A percentile compares a stretch with the other conserved stretches of the same genome.
phyloP scores from a whole-genome alignment of 2,329 filamentous ascomycete genomes.

The Xylariaceae sp. region DNA sequence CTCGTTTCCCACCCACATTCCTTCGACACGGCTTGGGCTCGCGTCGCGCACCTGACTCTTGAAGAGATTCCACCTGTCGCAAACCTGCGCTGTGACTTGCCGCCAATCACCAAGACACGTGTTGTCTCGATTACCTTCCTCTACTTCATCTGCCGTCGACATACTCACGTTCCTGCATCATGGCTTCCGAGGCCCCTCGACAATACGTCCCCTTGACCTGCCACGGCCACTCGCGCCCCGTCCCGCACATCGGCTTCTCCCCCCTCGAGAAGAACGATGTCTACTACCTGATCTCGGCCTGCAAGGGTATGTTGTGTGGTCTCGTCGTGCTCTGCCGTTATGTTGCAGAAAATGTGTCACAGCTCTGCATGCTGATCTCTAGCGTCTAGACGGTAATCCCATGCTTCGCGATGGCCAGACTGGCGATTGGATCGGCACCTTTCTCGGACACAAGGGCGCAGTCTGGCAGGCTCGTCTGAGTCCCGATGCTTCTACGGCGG shows the following conservation, averaged over 20 bases:
- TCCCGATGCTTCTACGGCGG: constrained; percentile 77
- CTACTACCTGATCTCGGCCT: constrained; percentile 89
- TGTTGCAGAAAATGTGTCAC: too few relatives aligned
- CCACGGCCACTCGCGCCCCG: constrained; percentile 87
- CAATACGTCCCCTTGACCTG: constrained; percentile 84
- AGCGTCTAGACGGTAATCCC: constrained; percentile 75
- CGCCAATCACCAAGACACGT: too few relatives aligned
- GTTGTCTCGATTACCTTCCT: too few relatives aligned
- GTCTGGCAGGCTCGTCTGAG: constrained; percentile 95
- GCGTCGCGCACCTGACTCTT: too few relatives aligned
- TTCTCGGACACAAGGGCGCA: constrained; percentile 95
- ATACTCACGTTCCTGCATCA: too few relatives aligned
- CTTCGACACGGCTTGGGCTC: too few relatives aligned
- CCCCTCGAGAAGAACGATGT: constrained; percentile 71
- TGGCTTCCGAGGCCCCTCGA: constrained; percentile 22
- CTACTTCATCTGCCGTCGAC: too few relatives aligned
- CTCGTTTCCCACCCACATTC: too few relatives aligned
- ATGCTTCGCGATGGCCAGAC: constrained; percentile 97
- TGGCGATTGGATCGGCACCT: constrained; percentile 96
- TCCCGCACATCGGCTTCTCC: constrained; percentile 87
- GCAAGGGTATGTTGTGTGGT: constrained; percentile 57
- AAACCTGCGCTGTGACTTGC: too few relatives aligned
- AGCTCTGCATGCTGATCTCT: too few relatives aligned
- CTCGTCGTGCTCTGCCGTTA: not conserved
- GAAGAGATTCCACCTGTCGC: too few relatives aligned